A percentile compares a stretch with the other conserved stretches of the same genome.
Evolutionary conservation across 2,329 filamentous ascomycete genomes (phyloP).

Genomic region (Cadophora sp.): DNA sequence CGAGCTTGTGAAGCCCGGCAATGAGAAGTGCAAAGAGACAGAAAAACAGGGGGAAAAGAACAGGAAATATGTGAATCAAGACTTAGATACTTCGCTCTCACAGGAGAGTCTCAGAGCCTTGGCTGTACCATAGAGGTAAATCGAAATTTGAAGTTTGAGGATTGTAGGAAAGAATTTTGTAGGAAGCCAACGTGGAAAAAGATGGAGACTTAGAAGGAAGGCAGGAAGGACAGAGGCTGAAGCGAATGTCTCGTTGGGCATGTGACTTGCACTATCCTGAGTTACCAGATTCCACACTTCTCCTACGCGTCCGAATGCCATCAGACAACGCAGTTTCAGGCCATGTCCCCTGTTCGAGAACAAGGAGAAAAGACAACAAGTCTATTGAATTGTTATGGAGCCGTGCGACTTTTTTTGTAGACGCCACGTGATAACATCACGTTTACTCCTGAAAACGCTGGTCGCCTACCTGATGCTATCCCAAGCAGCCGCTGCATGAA

Average conservation of each 20-base stretch:
- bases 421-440: slow-evolving; percentile 22
- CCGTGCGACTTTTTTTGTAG: slow-evolving; percentile 18
- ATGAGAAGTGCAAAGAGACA: neutral
- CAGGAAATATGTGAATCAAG: neutral
- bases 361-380: neutral
- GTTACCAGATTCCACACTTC: neutral
- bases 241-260: neutral
- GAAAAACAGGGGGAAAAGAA: neutral
- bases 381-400: slow-evolving; percentile 2
- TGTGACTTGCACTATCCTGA: neutral
- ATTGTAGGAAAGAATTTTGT: neutral
- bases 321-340: neutral
- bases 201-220: neutral
- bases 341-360: neutral
- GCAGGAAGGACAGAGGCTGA: neutral
- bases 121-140: neutral
- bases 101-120: neutral
- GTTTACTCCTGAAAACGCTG: slow-evolving; percentile 2
- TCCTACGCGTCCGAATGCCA: neutral
- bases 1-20: neutral
- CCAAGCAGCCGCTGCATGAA: slow-evolving; percentile 26
- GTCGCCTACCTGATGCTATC: slow-evolving; percentile 20
- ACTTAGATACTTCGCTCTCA: neutral
- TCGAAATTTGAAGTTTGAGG: neutral
- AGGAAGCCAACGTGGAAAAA: neutral